Evolutionary conservation across 495 filamentous ascomycete genomes (phyloP), one percentile per base, ranked within the genome.

Genomic region (Extremus antarcticus): DNA sequence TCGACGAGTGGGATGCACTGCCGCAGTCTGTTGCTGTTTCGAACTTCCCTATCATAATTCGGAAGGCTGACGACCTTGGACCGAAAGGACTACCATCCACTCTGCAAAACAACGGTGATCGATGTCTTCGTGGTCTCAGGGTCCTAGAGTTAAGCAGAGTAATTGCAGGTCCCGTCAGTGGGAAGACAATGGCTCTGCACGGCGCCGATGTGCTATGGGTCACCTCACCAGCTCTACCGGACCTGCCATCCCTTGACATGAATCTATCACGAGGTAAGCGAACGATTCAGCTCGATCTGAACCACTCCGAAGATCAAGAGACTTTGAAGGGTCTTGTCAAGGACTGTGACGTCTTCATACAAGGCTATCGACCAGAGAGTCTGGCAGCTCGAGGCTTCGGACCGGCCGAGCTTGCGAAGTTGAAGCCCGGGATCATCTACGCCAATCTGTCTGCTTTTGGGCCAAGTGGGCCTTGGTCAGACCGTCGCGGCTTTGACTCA

Each of bases 21-120:
- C 69, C 73, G 3, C 72, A 74, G 22, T 63, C 71, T 3, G 24
- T 51, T 16, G 69, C 66, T 8, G 53, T 74, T 2, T 20, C 63
- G 3, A 66, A 75, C 35, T 66, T 70, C 16, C 74, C 74, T 0
- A 71, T 77, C 40, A 52, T 59, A 1, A 52, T 75, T 20, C 61
- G 59, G 0, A 63, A 63, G 46, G 47, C 73, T n/a, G 50, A 47
- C 17, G 59, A 61, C 50, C 13, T n/a, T 2, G 57, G 52, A 2
- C 64, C 63, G 2, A 46, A 39, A 9, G 55, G 62, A 1, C 43
- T 65, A 1, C 54, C 57, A 15, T n/a, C 23, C 2, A 39, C 43
- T 23, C 50, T 60, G 46, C 4, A 38, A 0, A 17, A n/a, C 7
- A 19, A 40, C 15, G 25, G 1, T 13, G 56, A 60, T 39, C 60